A percentile compares a stretch with the other conserved stretches of the same genome.
Evolutionary conservation across 2,329 filamentous ascomycete genomes (phyloP).

Genomic region (Colletotrichum simmondsii): DNA sequence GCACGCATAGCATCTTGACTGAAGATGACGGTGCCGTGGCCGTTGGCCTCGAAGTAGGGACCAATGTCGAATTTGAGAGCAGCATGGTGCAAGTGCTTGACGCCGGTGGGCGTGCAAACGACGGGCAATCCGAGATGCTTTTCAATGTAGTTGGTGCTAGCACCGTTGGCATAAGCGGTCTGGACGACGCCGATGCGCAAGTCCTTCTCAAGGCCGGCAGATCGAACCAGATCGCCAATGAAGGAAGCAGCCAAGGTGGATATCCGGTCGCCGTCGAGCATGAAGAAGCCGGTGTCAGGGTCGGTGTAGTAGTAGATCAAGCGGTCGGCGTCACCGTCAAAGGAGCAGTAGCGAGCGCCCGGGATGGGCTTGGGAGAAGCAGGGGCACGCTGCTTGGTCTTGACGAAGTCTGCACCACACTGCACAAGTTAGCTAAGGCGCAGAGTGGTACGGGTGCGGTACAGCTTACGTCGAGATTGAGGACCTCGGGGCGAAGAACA

Average conservation of each 20-base stretch:
- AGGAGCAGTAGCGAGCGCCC: conserved; percentile 85
- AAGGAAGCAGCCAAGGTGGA: conserved; percentile 94
- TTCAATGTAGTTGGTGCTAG: conserved; percentile 91
- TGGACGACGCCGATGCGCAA: conserved; percentile 95
- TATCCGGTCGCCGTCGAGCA: conserved; percentile 96
- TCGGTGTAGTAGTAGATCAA: conserved; percentile 96
- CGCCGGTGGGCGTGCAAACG: conserved; percentile 92
- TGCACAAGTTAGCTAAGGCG: conserved; percentile 46
- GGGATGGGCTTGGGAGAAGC: conserved; percentile 81
- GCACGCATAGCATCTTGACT: conserved; percentile 82
- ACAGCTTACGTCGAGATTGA: conserved; percentile 83
- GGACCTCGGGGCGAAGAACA: conserved; percentile 85
- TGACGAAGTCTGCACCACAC: conserved; percentile 97
- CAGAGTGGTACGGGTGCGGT: not conserved
- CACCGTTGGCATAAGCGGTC: conserved; percentile 97
- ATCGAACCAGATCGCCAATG: conserved; percentile 86
- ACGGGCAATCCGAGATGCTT: conserved; percentile 90
- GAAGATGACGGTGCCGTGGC: conserved; percentile 96
- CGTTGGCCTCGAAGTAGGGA: conserved; percentile 98
- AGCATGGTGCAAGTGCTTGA: conserved; percentile 98
- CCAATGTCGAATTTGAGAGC: conserved; percentile 94
- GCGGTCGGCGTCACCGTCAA: conserved; percentile 95
- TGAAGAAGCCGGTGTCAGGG: conserved; percentile 83
- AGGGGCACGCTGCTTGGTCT: conserved; percentile 93
- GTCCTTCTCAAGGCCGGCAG: conserved; percentile 81